Conservation (phyloP, 805 yeast genomes). For the Lipomyces sp. region DNA sequence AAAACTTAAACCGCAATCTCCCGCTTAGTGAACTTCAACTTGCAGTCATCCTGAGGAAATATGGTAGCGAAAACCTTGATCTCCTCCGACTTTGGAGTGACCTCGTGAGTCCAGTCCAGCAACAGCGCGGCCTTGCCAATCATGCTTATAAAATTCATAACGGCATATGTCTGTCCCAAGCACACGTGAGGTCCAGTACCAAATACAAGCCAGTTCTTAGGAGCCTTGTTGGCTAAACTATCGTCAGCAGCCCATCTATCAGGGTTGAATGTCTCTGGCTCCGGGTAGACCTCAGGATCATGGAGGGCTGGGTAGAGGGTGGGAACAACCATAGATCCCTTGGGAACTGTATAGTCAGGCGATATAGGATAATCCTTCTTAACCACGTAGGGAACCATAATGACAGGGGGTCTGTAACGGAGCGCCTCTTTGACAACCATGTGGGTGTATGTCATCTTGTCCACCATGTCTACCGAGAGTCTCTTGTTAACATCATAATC, state of each 20-base stretch:
- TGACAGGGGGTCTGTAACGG: constrained; percentile 95
- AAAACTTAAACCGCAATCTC: constrained; percentile 24
- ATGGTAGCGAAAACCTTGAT: constrained; percentile 97
- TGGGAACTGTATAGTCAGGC: constrained; percentile 86
- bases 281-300: constrained; percentile 94
- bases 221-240: constrained; percentile 63
- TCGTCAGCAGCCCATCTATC: constrained; percentile 89
- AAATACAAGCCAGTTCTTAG: constrained; percentile 91
- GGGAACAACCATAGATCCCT: constrained; percentile 96
- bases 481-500: constrained; percentile 68
- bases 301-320: constrained; percentile 94
- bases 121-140: constrained; percentile 87
- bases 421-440: constrained; percentile 91
- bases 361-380: constrained; percentile 85
- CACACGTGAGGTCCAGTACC: constrained; percentile 98
- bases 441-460: constrained; percentile 83
- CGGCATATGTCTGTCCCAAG: constrained; percentile 91
- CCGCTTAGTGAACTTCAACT: constrained; percentile 62
- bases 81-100: constrained; percentile 84
- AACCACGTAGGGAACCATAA: constrained; percentile 96
- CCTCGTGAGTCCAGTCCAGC: constrained; percentile 79
- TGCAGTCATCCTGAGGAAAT: constrained; percentile 95
- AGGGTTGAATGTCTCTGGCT: constrained; percentile 93
- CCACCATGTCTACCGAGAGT: constrained; percentile 74
- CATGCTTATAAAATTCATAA: constrained; percentile 85